A percentile compares a stretch with the other conserved stretches of the same genome.
phyloP scores from a whole-genome alignment of 768 basidiomycete species.

The Lactifluus subvellereus region DNA sequence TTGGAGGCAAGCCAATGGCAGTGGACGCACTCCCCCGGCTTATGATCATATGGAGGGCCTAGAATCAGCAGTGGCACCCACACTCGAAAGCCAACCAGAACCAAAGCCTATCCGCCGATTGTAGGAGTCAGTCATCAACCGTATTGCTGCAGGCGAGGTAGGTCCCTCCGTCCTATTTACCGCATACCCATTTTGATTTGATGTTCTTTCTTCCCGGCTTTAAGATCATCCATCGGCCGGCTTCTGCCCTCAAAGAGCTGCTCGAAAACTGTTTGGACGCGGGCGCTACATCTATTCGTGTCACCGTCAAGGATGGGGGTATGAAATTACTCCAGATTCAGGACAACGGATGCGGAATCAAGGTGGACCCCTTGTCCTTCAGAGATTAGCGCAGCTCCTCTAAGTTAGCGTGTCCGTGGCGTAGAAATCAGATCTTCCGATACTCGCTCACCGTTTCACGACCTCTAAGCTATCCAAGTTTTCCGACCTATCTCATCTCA shows the following conservation, averaged over 20 bases:
- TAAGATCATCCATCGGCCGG: slow-evolving; percentile 83
- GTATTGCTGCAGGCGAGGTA: slow-evolving; percentile 53
- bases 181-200: slow-evolving; percentile 24
- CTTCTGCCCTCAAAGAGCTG: slow-evolving; percentile 93
- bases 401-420: not conserved
- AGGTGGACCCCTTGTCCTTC: slow-evolving; percentile 45
- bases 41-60: not conserved
- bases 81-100: slow-evolving; percentile 12
- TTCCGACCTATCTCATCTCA: slow-evolving; percentile 75
- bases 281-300: slow-evolving; percentile 75
- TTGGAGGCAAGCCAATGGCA: too few relatives aligned
- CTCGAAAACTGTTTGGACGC: slow-evolving; percentile 97
- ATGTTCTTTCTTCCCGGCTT: slow-evolving; percentile 24
- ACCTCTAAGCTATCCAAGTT: slow-evolving; percentile 89
- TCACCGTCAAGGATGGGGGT: slow-evolving; percentile 92
- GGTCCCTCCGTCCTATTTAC: slow-evolving; percentile 17
- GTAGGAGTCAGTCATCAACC: slow-evolving; percentile 24
- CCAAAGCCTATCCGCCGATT: slow-evolving; percentile 21
- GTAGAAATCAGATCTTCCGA: slow-evolving; percentile 82
- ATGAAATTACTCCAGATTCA: slow-evolving; percentile 92
- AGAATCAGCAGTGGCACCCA: not conserved
- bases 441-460: slow-evolving; percentile 91
- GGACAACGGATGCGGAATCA: slow-evolving; percentile 94
- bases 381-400: not conserved
- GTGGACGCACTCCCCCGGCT: too few relatives aligned